Evolutionary conservation across 345 rosid genomes (phyloP), one percentile per base, ranked within the genome.

Genomic region (Lumnitzera littorea): DNA sequence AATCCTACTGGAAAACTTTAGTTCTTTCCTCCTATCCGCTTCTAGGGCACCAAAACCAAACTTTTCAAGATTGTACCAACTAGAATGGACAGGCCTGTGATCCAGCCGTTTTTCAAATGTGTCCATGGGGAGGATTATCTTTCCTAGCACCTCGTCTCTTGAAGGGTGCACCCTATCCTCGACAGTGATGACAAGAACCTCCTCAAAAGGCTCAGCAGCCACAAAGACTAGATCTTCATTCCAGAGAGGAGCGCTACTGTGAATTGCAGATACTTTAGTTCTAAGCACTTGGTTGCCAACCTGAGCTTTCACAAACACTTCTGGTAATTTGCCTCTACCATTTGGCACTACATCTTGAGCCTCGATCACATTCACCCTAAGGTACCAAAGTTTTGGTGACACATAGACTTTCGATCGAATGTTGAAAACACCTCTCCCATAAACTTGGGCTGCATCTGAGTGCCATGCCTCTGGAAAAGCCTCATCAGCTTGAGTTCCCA

Each of bases 401-500:
- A 91, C 80, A 43, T 89, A 89, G 13, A 89, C 96, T 64, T 87
- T 89, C 13, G 96, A 89, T 50, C 92, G 65, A 29, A 81, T 68
- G 72, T 74, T 87, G 60, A 72, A 66, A 17, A 82, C 79, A 2
- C 91, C 89, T 60, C 85, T 89, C 62, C 92, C 95, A 36, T 73
- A 67, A 29, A 82, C 87, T 2, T 89, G 62, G 43, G 95, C 84
- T 29, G 92, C 79, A 64, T 89, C 91, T 0, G 91, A 77, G 47
- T 91, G 88, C 96, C 96, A 87, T 17, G 96, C 84, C 51, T 83
- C 96, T 13, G 98, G 56, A 55, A 89, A 89, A 53, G 92, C 91
- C 74, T 91, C 98, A 67, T 91, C 97, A 2, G 96, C 97, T 62
- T 91, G 94, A 53, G 94, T 84, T 71, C 96, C 97, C 87, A 91